These are phyloP conservation scores for Pythium insidiosum DNA, from an alignment of 352 stramenopile species.

Conservation along the genomic window DNA sequence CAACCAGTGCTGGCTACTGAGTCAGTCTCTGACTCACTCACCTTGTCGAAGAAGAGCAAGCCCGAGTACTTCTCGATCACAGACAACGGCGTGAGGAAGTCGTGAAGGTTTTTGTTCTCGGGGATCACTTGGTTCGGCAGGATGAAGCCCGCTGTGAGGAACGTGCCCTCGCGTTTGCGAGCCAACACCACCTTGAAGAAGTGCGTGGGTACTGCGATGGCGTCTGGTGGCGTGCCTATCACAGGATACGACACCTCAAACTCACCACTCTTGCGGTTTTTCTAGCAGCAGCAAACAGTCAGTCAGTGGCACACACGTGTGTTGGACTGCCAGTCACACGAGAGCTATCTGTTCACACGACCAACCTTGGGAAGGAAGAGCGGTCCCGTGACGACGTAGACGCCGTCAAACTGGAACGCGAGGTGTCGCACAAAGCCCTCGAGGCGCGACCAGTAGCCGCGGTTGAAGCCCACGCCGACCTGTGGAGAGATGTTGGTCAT, in stretches of 20 bases:
- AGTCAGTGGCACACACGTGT: too few species aligned
- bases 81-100: conserved; percentile 87
- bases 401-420: conserved; percentile 57
- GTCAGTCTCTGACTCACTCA: conserved; percentile 4
- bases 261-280: conserved; percentile 55
- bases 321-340: not conserved
- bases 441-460: conserved; percentile 80
- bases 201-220: conserved; percentile 91
- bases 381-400: conserved; percentile 91
- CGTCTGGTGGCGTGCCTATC: conserved; percentile 80
- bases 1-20: not conserved
- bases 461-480: conserved; percentile 82
- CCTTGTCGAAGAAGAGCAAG: conserved; percentile 91
- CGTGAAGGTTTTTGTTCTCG: conserved; percentile 58
- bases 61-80: conserved; percentile 91
- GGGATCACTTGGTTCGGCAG: conserved; percentile 87
- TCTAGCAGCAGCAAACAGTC: conserved; percentile 12
- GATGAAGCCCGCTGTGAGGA: conserved; percentile 90
- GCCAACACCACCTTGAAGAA: conserved; percentile 95
- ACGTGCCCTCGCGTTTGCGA: conserved; percentile 30
- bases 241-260: conserved; percentile 68
- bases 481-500: conserved; percentile 95
- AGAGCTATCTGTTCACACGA: too few species aligned
- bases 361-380: conserved; percentile 86
- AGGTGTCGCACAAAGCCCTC: conserved; percentile 84